Evolutionary conservation across 306 rosid species (phyloP), one percentile per base, ranked within the genome.

Genomic region (Acacia crassicarpa): DNA sequence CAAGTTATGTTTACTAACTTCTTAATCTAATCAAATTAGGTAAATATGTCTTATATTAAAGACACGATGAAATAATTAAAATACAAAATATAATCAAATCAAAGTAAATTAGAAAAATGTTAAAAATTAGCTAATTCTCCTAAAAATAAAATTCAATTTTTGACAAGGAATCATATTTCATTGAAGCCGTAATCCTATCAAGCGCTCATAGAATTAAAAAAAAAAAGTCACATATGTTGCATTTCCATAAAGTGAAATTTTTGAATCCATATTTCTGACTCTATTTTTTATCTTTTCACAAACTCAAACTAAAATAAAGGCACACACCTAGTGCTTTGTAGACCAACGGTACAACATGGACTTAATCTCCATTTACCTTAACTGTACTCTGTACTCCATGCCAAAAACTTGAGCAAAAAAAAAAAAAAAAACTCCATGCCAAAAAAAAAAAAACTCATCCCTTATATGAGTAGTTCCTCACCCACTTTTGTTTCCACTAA

Each of bases 401-500:
- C n/a, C n/a, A n/a, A n/a, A n/a, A n/a, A n/a, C n/a, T n/a, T n/a
- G n/a, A n/a, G n/a, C n/a, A n/a, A n/a, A n/a, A n/a, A n/a, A n/a
- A 23, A 3, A 38, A 38, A 38, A 67, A 6, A 8, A 54, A 40
- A n/a, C 23, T 14, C 15, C n/a, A n/a, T n/a, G n/a, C n/a, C 30
- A n/a, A n/a, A 23, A 3, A 38, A 38, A 38, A 67, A 6, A 8
- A 54, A 40, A n/a, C 23, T 14, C 15, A 3, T 38, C 75, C n/a
- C 9, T 32, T 32, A 9, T 72, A 72, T 19, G 23, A 77, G 45
- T 45, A 17, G 13, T 44, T 23, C 56, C 66, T 53, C 65, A 46
- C 51, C 79, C 72, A 65, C 73, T 62, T 56, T 59, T 68, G 4
- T n/a, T 66, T 38, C 4, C 77, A 56, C 77, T 48, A 12, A 67